Evolutionary conservation across 495 filamentous ascomycete species (phyloP), one percentile per base, ranked within the genome.

Genomic region (Aspergillus conjunctus): DNA sequence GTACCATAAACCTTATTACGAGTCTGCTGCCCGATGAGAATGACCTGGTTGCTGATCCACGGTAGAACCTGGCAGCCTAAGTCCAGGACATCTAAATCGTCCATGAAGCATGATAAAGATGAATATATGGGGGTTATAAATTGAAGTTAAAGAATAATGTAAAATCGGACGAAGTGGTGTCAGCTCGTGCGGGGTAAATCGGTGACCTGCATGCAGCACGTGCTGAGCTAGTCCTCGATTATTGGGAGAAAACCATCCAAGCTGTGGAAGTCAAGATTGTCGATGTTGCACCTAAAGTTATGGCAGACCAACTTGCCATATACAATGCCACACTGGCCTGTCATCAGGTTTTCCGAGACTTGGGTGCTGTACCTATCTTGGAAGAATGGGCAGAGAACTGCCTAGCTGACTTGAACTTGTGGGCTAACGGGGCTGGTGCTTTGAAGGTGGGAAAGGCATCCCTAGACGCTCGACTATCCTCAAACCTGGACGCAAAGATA

Each of bases 401-500:
- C 0, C 32, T 69, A 17, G 64, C 64, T 6, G 66, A 69, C 46
- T 64, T 69, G n/a, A 69, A 69, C 17, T 54, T 69, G 8, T 69
- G 64, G 64, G 64, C 46, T 39, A 11, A 18, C 6, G 49, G 64
- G 14, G 58, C 63, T 34, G 66, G 66, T 39, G 66, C 64, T 11
- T 58, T 51, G 0, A 32, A 33, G 9, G 10, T 14, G n/a, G 45
- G 41, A 15, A 43, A 50, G 11, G 46, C 61, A 3, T 67, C 64
- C 0, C 61, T 66, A 30, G 56, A 59, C 45, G 1, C 15, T 43
- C 59, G 59, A 20, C 43, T 61, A 2, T n/a, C 15, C 5, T 10
- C 10, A 3, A 56, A 41, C 7, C 10, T 22, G 26, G 59, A 51
- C 6, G 18, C 59, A 22, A 12, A 31, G 5, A 39, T 4, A 4